Conservation (phyloP, 2,329 filamentous ascomycete species). For the Fusarium torreyae region DNA sequence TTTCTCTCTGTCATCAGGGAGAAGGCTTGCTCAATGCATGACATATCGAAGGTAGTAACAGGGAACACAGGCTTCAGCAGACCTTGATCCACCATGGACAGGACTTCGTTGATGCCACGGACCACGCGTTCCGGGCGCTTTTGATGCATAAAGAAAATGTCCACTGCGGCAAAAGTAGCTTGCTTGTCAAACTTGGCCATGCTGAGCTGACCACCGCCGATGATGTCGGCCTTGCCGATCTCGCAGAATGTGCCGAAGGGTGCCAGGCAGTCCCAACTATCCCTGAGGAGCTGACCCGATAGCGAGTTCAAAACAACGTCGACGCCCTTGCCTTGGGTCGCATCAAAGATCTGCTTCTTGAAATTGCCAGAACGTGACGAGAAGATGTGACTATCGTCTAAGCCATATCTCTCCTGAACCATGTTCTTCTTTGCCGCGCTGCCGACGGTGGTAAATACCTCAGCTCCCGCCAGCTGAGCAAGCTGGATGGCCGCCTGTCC, state of each 20-base stretch:
- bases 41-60: conserved; percentile 4
- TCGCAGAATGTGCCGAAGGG: conserved; percentile 13
- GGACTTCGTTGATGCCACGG: conserved; percentile 1
- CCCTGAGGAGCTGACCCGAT: neutral
- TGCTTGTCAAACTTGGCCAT: conserved; percentile 16
- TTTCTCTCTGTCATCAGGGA: neutral
- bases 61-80: neutral
- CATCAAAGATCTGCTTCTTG: conserved; percentile 8
- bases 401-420: neutral
- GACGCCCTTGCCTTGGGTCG: neutral
- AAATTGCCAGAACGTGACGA: neutral
- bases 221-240: conserved; percentile 11
- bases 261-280: conserved; percentile 11
- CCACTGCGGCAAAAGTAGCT: conserved; percentile 6
- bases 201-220: neutral
- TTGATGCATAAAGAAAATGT: conserved; percentile 8
- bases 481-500: conserved; percentile 12
- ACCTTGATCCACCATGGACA: conserved; percentile 1
- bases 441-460: conserved; percentile 3
- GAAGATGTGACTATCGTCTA: conserved; percentile 4
- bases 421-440: conserved; percentile 6
- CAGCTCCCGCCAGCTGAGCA: neutral
- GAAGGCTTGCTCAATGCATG: conserved; percentile 5
- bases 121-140: neutral
- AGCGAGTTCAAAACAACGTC: conserved; percentile 10